Percentiles rank a stretch among this genome's conserved stretches.
Evolutionary conservation across 352 stramenopile genomes (phyloP).

Genomic region (Pythium utonaiense): DNA sequence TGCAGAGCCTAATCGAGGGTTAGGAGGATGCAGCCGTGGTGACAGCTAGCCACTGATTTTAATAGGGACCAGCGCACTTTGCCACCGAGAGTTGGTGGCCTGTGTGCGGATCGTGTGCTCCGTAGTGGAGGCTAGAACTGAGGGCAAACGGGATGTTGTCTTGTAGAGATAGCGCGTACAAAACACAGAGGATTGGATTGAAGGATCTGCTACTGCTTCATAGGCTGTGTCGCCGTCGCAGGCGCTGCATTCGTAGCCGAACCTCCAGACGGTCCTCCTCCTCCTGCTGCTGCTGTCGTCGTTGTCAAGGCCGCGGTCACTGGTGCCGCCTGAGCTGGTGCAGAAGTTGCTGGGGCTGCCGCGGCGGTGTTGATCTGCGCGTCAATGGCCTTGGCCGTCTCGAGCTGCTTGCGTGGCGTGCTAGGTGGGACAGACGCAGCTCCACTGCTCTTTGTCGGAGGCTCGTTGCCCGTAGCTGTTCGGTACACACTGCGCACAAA

Average conservation of each 20-base stretch:
- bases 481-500: constrained; percentile 57
- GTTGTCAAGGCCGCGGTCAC: too few relatives aligned
- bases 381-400: constrained; percentile 22
- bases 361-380: constrained; percentile 17
- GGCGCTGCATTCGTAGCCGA: background rate
- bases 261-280: background rate
- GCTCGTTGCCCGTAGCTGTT: constrained; percentile 39
- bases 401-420: constrained; percentile 44
- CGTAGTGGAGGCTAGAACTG: too few relatives aligned
- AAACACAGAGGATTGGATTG: background rate
- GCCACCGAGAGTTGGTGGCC: too few relatives aligned
- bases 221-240: background rate
- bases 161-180: too few relatives aligned
- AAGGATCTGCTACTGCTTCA: background rate
- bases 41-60: too few relatives aligned
- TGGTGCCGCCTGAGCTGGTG: background rate
- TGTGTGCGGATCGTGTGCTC: too few relatives aligned
- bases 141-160: too few relatives aligned
- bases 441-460: constrained; percentile 18
- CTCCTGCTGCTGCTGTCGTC: background rate
- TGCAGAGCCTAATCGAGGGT: background rate
- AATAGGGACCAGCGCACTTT: too few relatives aligned
- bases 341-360: background rate
- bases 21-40: background rate
- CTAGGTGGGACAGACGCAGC: constrained; percentile 12